Conservation (phyloP, 2,329 filamentous ascomycete species). For the Hymenoscyphus linearis region DNA sequence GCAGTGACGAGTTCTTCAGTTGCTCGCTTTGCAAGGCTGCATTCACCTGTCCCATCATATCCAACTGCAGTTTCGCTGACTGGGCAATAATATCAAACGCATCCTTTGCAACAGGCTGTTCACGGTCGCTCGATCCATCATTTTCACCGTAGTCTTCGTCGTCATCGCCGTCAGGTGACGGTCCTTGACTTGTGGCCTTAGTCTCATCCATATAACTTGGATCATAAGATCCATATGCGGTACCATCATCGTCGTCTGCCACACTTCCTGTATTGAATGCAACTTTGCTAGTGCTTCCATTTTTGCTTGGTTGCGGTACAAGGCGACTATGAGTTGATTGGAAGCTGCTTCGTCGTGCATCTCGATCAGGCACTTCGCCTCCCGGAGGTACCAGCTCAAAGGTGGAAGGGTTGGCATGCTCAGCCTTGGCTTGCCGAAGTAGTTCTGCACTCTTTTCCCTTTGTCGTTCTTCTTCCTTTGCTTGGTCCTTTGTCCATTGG, state of each 20-base stretch:
- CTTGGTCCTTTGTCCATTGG: slow-evolving; percentile 96
- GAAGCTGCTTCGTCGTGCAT: slow-evolving; percentile 43
- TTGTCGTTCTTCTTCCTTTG: slow-evolving; percentile 79
- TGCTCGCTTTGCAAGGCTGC: slow-evolving; percentile 72
- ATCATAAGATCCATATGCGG: slow-evolving; percentile 49
- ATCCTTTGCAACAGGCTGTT: slow-evolving; percentile 76
- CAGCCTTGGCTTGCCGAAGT: slow-evolving; percentile 72
- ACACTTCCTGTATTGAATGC: slow-evolving; percentile 34
- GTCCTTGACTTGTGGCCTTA: slow-evolving; percentile 24
- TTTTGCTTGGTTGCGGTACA: slow-evolving; percentile 22
- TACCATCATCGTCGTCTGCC: slow-evolving; percentile 47
- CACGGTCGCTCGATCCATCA: slow-evolving; percentile 74
- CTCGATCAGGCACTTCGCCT: slow-evolving; percentile 23
- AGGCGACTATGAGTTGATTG: slow-evolving; percentile 27
- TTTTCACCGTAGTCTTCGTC: slow-evolving; percentile 70
- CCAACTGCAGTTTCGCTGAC: slow-evolving; percentile 86
- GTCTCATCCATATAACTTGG: slow-evolving; percentile 43
- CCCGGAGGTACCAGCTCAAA: slow-evolving; percentile 14
- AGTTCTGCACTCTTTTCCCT: slow-evolving; percentile 69
- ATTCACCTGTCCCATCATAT: slow-evolving; percentile 82
- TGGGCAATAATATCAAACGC: slow-evolving; percentile 96
- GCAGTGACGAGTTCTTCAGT: slow-evolving; percentile 60
- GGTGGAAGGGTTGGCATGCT: slow-evolving; percentile 48
- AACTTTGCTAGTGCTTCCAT: slow-evolving; percentile 22
- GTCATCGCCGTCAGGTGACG: slow-evolving; percentile 41